Evolutionary conservation across 208 protist species (phyloP), one percentile per base, ranked within the genome.

Genomic region (Entamoeba histolytica): DNA sequence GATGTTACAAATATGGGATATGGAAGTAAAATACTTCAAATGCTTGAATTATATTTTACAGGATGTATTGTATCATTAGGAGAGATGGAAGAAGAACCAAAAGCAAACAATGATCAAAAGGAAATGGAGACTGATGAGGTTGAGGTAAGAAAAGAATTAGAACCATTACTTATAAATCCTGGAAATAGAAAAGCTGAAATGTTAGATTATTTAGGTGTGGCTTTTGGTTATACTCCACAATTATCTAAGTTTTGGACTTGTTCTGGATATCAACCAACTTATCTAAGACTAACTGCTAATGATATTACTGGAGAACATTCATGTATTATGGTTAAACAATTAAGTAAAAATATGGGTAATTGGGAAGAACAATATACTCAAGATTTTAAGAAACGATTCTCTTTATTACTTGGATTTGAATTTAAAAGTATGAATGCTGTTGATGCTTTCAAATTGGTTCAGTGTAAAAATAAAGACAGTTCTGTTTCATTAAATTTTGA

Each of bases 281-380:
- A 98, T 95, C 93, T 98, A 87, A 96, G 98, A 6, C 97, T 98
- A 93, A 52, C 23, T 23, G 7, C n/a, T 19, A 99, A 99, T 94
- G 98, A 99, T 92, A 95, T 99, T 35, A 99, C 99, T 17, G 98
- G 98, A 6, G 99, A 99, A 96, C 97, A 99, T 96, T 98, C 98
- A 69, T 98, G 97, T 92, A 98, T 99, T 69, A 99, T 99, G 98
- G 94, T 99, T 4, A 92, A 61, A 92, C 49, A 23, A 61, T 44
- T 92, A 19, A 51, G 49, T 61, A 44, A 28, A 31, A 49, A 12
- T 35, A 28, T 44, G 17, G 91, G 51, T 14, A 50, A 61, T 17
- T 92, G 47, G 49, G 15, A 44, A 28, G 12, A 52, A 49, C 14
- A n/a, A 12, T 61, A 61, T 61, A 57, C 23, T 12, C 4, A 31